Evolutionary conservation across 805 yeast species (phyloP).

Genomic region (Candida sithepensis): DNA sequence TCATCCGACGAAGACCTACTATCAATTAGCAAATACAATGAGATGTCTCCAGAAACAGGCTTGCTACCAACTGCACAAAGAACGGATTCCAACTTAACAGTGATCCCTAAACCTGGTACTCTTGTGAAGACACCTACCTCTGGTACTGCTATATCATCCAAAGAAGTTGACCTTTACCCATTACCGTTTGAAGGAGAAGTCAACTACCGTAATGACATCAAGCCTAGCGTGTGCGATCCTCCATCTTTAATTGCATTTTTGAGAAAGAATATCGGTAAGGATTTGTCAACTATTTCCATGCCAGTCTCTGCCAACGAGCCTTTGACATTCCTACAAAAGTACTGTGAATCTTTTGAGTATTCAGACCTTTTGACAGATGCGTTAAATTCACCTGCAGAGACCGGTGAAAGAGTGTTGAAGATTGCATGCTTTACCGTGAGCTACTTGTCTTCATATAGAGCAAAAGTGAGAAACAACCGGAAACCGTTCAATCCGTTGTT

Average conservation of each 20-base stretch:
- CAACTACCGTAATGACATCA: constrained; percentile 55
- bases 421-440: constrained; percentile 83
- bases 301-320: constrained; percentile 96
- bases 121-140: too few species aligned
- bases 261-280: constrained; percentile 91
- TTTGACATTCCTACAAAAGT: constrained; percentile 70
- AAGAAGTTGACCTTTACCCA: constrained; percentile 53
- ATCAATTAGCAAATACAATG: neutral
- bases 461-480: constrained; percentile 70
- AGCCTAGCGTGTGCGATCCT: constrained; percentile 60
- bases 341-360: constrained; percentile 79
- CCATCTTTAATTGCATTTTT: constrained; percentile 79
- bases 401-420: constrained; percentile 58
- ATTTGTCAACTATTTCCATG: constrained; percentile 79
- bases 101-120: too few species aligned
- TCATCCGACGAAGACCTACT: neutral
- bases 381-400: constrained; percentile 38
- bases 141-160: neutral
- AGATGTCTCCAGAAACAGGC: neutral
- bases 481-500: constrained; percentile 94
- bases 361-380: constrained; percentile 63
- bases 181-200: constrained; percentile 48
- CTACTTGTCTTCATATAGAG: constrained; percentile 64
- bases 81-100: neutral
- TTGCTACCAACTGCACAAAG: neutral